Evolutionary conservation across 208 protist genomes (phyloP), one percentile per base, ranked within the genome.

Genomic region (Trypanosoma boissoni): DNA sequence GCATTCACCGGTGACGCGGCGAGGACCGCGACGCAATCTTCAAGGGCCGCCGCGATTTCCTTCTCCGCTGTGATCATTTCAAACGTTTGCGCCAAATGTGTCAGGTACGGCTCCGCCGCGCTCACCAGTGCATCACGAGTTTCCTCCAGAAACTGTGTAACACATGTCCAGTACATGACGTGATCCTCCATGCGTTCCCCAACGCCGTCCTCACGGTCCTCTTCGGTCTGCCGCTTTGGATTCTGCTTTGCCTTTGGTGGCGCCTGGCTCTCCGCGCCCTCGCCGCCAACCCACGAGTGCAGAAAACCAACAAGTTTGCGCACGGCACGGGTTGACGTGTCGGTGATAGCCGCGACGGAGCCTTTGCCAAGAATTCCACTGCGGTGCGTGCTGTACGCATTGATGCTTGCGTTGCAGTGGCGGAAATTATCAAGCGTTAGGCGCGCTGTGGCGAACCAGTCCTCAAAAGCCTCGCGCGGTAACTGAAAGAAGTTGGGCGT

Each of bases 401-500:
- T 56, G 26, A 88, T 73, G 55, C 51, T 37, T 16, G 63, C 53
- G 56, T 50, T 85, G 39, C 74, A 72, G 20, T 51, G 50, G 42
- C 78, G 80, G 32, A 83, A 78, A 18, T 80, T 63, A 10, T 50
- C 60, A 9, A 91, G 62, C 3, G 53, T 51, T 1, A 48, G 37
- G 2, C 74, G 78, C 74, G 91, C 74, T 34, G 50, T 61, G 10
- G 58, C 57, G 37, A 88, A 41, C 58, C 77, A 83, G 14, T 69
- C 72, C 50, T 86, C 72, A 60, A 94, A 91, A 36, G 58, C 83
- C 60, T 89, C 81, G 4, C 87, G 83, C 3, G 79, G 67, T 26
- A 88, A 68, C 23, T 86, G 67, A 58, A 94, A 91, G 68, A 94
- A 94, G 24, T 66, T 62, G 0, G 78, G 72, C n/a, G 80, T 68